Evolutionary conservation across 2,329 filamentous ascomycete genomes (phyloP).

Genomic region (Alternaria incomplexa): DNA sequence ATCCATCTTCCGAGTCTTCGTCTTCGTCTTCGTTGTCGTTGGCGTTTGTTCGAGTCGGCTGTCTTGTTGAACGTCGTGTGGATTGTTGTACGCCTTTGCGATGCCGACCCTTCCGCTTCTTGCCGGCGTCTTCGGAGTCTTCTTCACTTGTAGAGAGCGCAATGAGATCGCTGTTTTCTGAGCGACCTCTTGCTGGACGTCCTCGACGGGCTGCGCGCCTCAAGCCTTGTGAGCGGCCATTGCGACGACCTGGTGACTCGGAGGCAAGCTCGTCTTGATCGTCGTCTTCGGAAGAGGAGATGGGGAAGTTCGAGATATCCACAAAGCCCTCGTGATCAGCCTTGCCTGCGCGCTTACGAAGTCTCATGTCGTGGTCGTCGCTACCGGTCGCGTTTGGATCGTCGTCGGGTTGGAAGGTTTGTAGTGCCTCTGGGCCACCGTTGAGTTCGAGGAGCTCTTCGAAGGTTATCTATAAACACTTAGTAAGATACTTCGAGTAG

Average conservation of each 20-base stretch:
- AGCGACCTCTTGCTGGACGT: constrained; percentile 20
- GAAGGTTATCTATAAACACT: constrained; percentile 51
- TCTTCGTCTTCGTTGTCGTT: constrained; percentile 30
- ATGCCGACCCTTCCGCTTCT: constrained; percentile 21
- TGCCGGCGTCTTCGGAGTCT: constrained; percentile 17
- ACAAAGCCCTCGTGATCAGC: constrained; percentile 30
- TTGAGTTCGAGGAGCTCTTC: constrained; percentile 53
- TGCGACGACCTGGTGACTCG: constrained; percentile 16
- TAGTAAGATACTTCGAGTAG: not conserved
- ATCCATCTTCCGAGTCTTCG: constrained; percentile 37
- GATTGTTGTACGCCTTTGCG: constrained; percentile 29
- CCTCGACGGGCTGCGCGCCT: constrained; percentile 12
- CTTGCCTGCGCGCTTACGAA: constrained; percentile 26
- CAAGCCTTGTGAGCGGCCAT: constrained; percentile 15
- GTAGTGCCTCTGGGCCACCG: constrained; percentile 56
- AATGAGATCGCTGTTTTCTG: constrained; percentile 17
- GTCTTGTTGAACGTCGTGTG: constrained; percentile 39
- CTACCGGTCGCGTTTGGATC: constrained; percentile 21
- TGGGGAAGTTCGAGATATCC: constrained; percentile 34
- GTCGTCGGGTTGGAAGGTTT: constrained; percentile 46
- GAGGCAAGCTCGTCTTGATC: constrained; percentile 20
- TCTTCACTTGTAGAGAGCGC: constrained; percentile 31
- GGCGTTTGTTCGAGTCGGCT: constrained; percentile 11
- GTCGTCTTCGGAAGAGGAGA: constrained; percentile 43
- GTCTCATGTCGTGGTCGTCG: constrained; percentile 28